Base-by-base conservation (phyloP, 2,329 filamentous ascomycete species). In the Arachnomyces sp. region DNA sequence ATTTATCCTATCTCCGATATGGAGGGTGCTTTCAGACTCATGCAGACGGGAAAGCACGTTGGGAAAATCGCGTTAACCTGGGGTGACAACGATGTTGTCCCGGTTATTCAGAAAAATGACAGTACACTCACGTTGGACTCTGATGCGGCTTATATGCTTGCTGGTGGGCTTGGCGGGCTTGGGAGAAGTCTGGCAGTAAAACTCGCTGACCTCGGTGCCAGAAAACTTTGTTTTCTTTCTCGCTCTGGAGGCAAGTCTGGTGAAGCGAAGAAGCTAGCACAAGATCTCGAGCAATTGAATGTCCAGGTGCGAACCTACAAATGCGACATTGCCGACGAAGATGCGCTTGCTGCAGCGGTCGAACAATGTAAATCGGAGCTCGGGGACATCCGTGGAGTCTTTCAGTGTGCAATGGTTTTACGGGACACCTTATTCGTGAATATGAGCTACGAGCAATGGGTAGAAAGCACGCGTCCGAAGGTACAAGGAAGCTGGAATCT, bases 101-200 rank as follows among this genome's bases (percentile, higher is more conserved):
- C n/a, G n/a, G n/a, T n/a, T n/a, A n/a, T n/a, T n/a, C n/a, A n/a
- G n/a, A n/a, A n/a, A n/a, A n/a, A n/a, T n/a, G n/a, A n/a, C n/a
- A n/a, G n/a, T n/a, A n/a, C n/a, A n/a, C n/a, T n/a, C n/a, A n/a
- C n/a, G n/a, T n/a, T n/a, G n/a, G n/a, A n/a, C n/a, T n/a, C n/a
- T 1, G 47, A 61, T 32, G 50, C 34, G 1, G 48, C 56, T 0
- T 67, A 66, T 35, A 51, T 67, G 2, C 53, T 68, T 13, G 54
- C 64, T 1, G 64, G 65, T 5, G 63, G 65, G 4, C 42, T 65
- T 1, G 54, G 53, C 20, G 61, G 64, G 3, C 42, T 60, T 9
- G 63, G 64, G 31, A 57, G 59, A 1, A 58, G 44, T 25, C 28
- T 66, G 0, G 61, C 62, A 1, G 39, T 59, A 1, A 51, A 60